Evolutionary conservation across 305 asterid genomes (phyloP).

Genomic region (Ajuga reptans): DNA sequence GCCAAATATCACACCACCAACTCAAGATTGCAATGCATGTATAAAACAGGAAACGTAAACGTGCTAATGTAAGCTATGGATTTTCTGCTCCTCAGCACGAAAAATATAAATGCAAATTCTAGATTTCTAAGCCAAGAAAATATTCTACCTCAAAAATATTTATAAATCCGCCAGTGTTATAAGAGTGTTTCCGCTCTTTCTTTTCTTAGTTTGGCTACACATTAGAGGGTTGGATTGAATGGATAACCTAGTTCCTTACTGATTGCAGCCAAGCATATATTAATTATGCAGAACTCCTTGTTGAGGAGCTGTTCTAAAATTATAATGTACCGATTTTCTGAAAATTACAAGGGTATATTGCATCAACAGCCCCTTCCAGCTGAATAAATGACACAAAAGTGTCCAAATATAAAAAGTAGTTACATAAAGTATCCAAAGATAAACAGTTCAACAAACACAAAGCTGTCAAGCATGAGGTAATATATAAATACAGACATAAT

Average conservation of each 20-base stretch:
- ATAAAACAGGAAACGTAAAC: background rate
- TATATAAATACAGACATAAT: slow-evolving; percentile 2
- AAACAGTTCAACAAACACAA: background rate
- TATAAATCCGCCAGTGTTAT: background rate
- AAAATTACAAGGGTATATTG: background rate
- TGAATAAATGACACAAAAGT: background rate
- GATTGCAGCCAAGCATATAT: background rate
- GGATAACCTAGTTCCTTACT: background rate
- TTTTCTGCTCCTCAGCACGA: background rate
- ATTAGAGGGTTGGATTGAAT: background rate
- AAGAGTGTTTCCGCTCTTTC: background rate
- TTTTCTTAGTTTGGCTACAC: background rate
- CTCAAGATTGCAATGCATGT: slow-evolving; percentile 8
- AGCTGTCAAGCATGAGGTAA: background rate
- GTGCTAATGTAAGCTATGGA: background rate
- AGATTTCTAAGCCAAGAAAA: background rate
- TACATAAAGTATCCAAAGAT: background rate
- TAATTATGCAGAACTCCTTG: background rate
- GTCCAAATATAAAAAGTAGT: background rate
- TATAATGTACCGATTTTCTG: background rate
- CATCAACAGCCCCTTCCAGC: background rate
- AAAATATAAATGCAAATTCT: background rate
- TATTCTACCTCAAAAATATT: background rate
- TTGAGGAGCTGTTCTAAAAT: background rate
- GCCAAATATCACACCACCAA: background rate